Conservation (phyloP, 768 basidiomycete genomes). For the Psilocybe tampanensis region DNA sequence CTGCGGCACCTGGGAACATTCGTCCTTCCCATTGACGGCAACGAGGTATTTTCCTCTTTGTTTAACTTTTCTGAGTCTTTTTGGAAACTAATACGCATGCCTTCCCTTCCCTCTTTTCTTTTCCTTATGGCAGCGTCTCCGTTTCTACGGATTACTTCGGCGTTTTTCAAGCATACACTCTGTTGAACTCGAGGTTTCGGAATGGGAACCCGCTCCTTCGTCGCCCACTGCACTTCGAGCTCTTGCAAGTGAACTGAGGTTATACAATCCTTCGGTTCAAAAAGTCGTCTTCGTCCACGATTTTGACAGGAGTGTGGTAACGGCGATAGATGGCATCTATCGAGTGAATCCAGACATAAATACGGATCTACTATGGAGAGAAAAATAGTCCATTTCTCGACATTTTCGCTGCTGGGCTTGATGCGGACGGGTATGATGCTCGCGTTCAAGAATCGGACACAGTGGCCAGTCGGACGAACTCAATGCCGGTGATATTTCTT, state of each 20-base stretch:
- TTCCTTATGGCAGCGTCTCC: conserved; percentile 47
- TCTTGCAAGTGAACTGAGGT: conserved; percentile 57
- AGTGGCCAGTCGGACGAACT: too few relatives aligned
- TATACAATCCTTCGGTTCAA: conserved; percentile 56
- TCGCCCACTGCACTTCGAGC: conserved; percentile 57
- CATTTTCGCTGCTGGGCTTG: not conserved
- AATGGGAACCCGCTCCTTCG: conserved; percentile 63
- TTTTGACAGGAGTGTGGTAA: conserved; percentile 58
- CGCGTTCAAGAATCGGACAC: not conserved
- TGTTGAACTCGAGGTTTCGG: conserved; percentile 64
- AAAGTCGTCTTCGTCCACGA: conserved; percentile 65
- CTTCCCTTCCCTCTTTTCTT: not conserved
- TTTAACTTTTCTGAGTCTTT: conserved; percentile 3
- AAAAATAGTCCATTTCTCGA: conserved; percentile 12
- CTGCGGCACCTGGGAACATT: conserved; percentile 67
- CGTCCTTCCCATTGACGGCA: conserved; percentile 59
- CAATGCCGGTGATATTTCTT: not conserved
- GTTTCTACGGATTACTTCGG: conserved; percentile 63
- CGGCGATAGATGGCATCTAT: conserved; percentile 35
- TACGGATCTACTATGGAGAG: conserved; percentile 25
- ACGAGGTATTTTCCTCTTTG: conserved; percentile 41
- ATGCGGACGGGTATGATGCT: not conserved
- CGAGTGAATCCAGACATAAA: conserved; percentile 29
- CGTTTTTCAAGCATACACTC: conserved; percentile 51
- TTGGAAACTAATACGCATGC: too few relatives aligned